Evolutionary conservation across 2,329 filamentous ascomycete species (phyloP).

Genomic region (Aspergillus japonicus): DNA sequence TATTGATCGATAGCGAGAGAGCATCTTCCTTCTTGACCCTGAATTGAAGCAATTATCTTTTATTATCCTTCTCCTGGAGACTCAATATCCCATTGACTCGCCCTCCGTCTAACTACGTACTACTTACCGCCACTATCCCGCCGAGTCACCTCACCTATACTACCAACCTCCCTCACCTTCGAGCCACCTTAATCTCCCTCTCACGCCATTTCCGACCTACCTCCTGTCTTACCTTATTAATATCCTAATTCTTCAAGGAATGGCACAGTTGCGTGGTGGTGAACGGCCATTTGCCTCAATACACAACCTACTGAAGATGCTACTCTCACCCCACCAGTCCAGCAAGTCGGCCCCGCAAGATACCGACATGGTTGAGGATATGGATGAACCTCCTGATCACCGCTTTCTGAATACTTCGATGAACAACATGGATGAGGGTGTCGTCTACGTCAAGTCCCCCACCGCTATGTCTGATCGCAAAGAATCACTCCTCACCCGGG

Average conservation of each 20-base stretch:
- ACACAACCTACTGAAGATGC: slow-evolving; percentile 46
- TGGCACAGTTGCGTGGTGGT: slow-evolving; percentile 34
- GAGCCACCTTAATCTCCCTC: not conserved
- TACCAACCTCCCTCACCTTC: slow-evolving; percentile 7
- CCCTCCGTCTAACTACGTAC: not conserved
- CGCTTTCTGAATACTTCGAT: slow-evolving; percentile 29
- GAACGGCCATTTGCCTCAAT: slow-evolving; percentile 37
- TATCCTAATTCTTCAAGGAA: slow-evolving; percentile 19
- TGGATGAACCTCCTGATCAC: slow-evolving; percentile 82
- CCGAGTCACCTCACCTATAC: slow-evolving; percentile 15
- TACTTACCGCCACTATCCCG: slow-evolving; percentile 7
- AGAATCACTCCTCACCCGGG: slow-evolving; percentile 83
- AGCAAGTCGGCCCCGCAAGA: slow-evolving; percentile 44
- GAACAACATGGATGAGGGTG: slow-evolving; percentile 27
- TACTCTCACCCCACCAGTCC: slow-evolving; percentile 43
- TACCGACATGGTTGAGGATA: slow-evolving; percentile 70
- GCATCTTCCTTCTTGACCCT: slow-evolving; percentile 19
- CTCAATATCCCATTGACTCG: slow-evolving; percentile 10
- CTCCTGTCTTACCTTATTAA: slow-evolving; percentile 8
- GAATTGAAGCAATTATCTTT: slow-evolving; percentile 17
- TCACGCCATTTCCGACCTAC: slow-evolving; percentile 10
- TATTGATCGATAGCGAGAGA: slow-evolving; percentile 31
- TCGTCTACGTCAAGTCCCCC: slow-evolving; percentile 49
- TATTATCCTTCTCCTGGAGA: slow-evolving; percentile 5
- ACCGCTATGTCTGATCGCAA: slow-evolving; percentile 56